Evolutionary conservation across 345 rosid species (phyloP), one percentile per base, ranked within the genome.

Genomic region (Murraya koenigii): DNA sequence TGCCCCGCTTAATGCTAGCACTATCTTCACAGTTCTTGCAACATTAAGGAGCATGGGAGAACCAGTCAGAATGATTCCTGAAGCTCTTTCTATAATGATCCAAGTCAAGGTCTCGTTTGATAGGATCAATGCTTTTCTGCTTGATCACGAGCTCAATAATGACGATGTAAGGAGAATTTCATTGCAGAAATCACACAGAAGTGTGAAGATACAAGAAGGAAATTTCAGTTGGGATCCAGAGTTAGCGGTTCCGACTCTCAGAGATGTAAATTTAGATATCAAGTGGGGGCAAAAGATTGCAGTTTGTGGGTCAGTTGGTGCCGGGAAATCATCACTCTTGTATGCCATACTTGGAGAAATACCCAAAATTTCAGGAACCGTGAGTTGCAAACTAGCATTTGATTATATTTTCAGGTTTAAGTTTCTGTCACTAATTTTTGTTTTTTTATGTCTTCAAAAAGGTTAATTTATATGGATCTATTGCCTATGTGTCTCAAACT

Each of bases 241-340:
- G 69, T 56, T 77, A 23, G 66, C 75, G 39, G 19, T 36, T 75
- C 77, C 84, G 73, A 87, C 95, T 9, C 80, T 94, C 36, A 52
- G 67, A 52, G 49, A 85, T 77, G 80, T 91, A 60, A 77, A 81
- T 67, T 70, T 94, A 66, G 86, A 90, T 28, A 76, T 87, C 7
- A 85, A 80, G 75, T 19, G 58, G 28, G 88, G 92, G 33, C 88
- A 90, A 52, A 91, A 94, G 74, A 75, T 94, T 77, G 95, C 98
- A 30, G 82, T 94, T 66, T 92, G 98, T 49, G 97, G 98, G 47
- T 87, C 90, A 7, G 97, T 94, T 25, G 95, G 97, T 1, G 88
- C 94, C 0, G 97, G 98, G 28, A 94, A 92, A 80, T 92, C 97
- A 58, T 90, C 98, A 4, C 72, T 92, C 71, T 81, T 92, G 76